Conservation (phyloP, 768 basidiomycete species). For the Boletus sp. region DNA sequence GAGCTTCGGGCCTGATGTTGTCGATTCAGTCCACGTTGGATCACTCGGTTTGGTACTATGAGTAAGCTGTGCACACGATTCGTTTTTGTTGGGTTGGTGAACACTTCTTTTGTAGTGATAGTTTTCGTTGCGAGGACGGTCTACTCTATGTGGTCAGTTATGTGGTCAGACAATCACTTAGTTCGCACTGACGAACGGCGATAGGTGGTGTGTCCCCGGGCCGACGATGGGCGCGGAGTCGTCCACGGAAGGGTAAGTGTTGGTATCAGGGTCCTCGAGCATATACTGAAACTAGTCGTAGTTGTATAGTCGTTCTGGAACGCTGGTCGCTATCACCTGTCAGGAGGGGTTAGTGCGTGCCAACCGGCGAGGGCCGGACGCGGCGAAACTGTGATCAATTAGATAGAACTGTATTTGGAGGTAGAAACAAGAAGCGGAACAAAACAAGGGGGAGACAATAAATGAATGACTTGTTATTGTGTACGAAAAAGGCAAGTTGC, state of each 20-base stretch:
- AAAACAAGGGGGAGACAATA: conserved; percentile 22
- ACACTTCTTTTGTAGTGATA: conserved; percentile 44
- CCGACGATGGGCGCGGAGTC: conserved; percentile 64
- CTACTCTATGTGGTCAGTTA: conserved; percentile 68
- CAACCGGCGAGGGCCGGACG: conserved; percentile 44
- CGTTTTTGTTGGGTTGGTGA: neutral
- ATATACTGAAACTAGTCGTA: conserved; percentile 28
- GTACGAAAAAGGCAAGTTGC: conserved; percentile 25
- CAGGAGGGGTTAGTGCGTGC: conserved; percentile 81
- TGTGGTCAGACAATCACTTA: neutral
- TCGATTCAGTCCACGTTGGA: conserved; percentile 55
- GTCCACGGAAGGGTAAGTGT: conserved; percentile 65
- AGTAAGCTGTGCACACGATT: conserved; percentile 40
- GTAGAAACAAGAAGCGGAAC: conserved; percentile 18
- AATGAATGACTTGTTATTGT: conserved; percentile 29
- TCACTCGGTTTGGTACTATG: conserved; percentile 79
- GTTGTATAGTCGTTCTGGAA: conserved; percentile 69
- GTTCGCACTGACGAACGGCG: neutral
- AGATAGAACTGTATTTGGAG: conserved; percentile 11
- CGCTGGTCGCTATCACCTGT: conserved; percentile 68
- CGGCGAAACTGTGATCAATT: conserved; percentile 20
- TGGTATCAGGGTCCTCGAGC: conserved; percentile 1
- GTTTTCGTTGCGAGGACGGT: conserved; percentile 80
- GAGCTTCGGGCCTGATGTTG: conserved; percentile 8
- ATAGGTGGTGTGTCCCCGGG: conserved; percentile 63